Conservation (phyloP, 257 asterid genomes). For the Nicotiana obtusifolia region DNA sequence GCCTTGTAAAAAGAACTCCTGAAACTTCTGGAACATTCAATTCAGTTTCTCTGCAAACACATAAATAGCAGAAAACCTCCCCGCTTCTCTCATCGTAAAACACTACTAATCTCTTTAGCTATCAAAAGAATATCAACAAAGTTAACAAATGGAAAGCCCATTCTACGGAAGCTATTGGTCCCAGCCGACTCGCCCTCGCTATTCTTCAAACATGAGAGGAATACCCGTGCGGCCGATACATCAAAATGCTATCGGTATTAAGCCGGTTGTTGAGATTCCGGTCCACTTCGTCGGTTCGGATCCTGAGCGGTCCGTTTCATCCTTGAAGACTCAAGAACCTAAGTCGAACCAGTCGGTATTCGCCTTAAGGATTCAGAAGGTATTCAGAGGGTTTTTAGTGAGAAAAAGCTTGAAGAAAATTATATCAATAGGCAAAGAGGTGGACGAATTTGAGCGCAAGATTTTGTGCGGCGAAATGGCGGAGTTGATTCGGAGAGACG, state of each 20-base stretch:
- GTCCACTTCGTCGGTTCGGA: conserved; percentile 39
- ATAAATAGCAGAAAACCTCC: background rate
- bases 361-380: conserved; percentile 71
- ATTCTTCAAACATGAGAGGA: conserved; percentile 11
- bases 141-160: conserved; percentile 30
- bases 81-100: background rate
- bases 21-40: conserved; percentile 17
- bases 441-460: conserved; percentile 53
- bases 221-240: conserved; percentile 22
- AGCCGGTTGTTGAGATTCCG: conserved; percentile 50
- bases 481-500: conserved; percentile 38
- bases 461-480: conserved; percentile 24
- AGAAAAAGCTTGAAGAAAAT: conserved; percentile 57
- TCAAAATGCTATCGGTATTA: conserved; percentile 9
- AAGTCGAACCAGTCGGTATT: conserved; percentile 25
- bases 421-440: conserved; percentile 32
- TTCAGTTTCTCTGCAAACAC: background rate
- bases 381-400: conserved; percentile 59
- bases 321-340: background rate
- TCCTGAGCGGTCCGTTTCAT: background rate
- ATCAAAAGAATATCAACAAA: background rate
- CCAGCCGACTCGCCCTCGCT: conserved; percentile 20
- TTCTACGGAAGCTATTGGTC: conserved; percentile 33
- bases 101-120: background rate
- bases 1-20: background rate